Base-by-base conservation (phyloP, 2,329 filamentous ascomycete genomes). In the Aspergillus alliaceus region DNA sequence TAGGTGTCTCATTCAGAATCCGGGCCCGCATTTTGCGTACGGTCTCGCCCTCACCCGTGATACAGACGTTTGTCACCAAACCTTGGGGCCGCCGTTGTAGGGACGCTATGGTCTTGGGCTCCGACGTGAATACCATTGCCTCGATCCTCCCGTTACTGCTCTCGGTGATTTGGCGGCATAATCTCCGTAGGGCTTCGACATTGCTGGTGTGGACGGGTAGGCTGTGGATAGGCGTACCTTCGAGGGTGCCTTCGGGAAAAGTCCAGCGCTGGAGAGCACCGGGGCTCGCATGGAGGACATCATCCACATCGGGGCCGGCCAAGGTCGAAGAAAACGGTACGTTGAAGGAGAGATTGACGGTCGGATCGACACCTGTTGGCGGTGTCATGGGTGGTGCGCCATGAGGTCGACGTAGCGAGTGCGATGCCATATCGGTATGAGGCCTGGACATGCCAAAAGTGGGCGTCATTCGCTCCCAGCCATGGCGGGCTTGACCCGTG, bases 331-430 rank as follows among this genome's bases (percentile, higher is more conserved):
- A 88, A 78, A 98, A 97, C 59, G 95, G 95, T 49, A 99, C 90
- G 73, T 97, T 98, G 86, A 99, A 98, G 64, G 91, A 93, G 74
- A 96, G 89, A 76, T 96, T 91, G 76, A 98, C 90, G 64, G 86
- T 87, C 52, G 88, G 82, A 73, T 93, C 90, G 71, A 88, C 84
- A 61, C 88, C 82, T 63, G 89, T 87, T 57, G 89, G 86, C 64
- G 89, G 87, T 67, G 87, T 82, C 71, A 86, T 79, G 20, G 79
- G 79, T 32, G 74, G 72, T 58, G 73, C 73, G 44, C 70, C 71
- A 69, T 82, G 69, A 71, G 82, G 73, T 63, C 85, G 84, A 75
- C 86, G 86, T 69, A 83, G 75, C 58, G 81, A 77, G 63, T 81
- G 77, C 65, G 75, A 75, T 65, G 78, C 75, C 73, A 84, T 77